phyloP scores from a whole-genome alignment of 2,329 filamentous ascomycete genomes.

The Aspergillus nomiae region DNA sequence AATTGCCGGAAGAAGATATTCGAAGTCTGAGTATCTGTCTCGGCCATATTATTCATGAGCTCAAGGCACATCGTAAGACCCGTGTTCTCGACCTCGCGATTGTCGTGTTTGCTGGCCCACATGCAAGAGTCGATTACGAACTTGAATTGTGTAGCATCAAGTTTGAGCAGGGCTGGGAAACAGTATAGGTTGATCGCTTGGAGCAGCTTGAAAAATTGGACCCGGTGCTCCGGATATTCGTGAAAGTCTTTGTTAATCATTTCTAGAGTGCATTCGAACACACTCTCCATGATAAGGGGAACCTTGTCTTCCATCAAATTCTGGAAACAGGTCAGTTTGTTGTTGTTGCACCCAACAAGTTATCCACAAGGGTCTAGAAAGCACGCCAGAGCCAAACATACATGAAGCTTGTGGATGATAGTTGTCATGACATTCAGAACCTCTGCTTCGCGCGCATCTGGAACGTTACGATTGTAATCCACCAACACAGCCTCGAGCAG shows the following conservation, averaged over 20 bases:
- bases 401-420: conserved; percentile 93
- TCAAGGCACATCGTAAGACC: conserved; percentile 98
- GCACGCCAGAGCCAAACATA: conserved; percentile 56
- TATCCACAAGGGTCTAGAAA: not conserved
- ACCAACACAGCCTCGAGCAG: conserved; percentile 90
- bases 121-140: conserved; percentile 99
- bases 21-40: conserved; percentile 81
- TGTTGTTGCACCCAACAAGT: not conserved
- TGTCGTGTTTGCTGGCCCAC: conserved; percentile 99
- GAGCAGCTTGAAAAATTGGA: conserved; percentile 98
- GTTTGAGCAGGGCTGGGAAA: conserved; percentile 90
- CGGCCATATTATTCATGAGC: conserved; percentile 95
- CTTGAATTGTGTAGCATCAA: conserved; percentile 97
- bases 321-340: conserved; percentile 51
- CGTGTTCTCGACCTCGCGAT: conserved; percentile 93
- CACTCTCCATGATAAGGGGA: conserved; percentile 94
- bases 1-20: conserved; percentile 98
- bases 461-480: conserved; percentile 96
- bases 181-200: conserved; percentile 96
- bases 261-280: conserved; percentile 96
- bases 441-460: conserved; percentile 92
- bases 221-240: conserved; percentile 95
- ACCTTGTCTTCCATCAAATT: conserved; percentile 98
- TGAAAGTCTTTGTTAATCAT: conserved; percentile 99
- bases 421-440: conserved; percentile 97